Percentiles rank a stretch among this genome's conserved stretches.
These are phyloP conservation scores for Phytopythium mirpurense DNA, from an alignment of 352 stramenopile species.

Conservation along the genomic window DNA sequence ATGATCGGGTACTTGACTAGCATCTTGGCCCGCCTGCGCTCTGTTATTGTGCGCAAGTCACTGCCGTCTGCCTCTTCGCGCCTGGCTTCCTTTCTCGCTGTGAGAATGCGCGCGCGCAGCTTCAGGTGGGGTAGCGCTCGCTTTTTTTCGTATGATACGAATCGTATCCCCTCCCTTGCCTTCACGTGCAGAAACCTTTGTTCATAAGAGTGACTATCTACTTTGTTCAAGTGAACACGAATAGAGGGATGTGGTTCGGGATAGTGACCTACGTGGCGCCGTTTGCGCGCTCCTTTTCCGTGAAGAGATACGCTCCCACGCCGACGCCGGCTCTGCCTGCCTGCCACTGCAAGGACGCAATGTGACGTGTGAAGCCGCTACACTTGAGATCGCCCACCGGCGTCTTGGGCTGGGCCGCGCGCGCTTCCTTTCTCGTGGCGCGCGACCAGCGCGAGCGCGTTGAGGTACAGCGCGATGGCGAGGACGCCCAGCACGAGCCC, in stretches of 20 bases:
- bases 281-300: background rate
- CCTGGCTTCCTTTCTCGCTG: too few species aligned
- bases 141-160: too few species aligned
- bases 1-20: conserved; percentile 85
- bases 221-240: background rate
- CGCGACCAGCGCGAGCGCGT: conserved; percentile 4
- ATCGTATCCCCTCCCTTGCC: too few species aligned
- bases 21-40: conserved; percentile 25
- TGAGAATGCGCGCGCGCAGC: background rate
- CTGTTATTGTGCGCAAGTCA: background rate
- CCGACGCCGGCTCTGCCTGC: background rate
- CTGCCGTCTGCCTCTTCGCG: too few species aligned
- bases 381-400: background rate
- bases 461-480: conserved; percentile 2
- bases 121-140: background rate
- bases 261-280: conserved; percentile 7
- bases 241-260: background rate
- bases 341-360: too few species aligned
- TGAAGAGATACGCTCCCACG: background rate
- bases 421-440: conserved; percentile 5
- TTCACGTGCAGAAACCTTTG: background rate
- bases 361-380: too few species aligned
- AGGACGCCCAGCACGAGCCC: background rate
- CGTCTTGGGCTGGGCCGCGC: background rate
- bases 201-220: background rate